phyloP scores from a whole-genome alignment of 257 asterid genomes.

The Salvia hispanica region DNA sequence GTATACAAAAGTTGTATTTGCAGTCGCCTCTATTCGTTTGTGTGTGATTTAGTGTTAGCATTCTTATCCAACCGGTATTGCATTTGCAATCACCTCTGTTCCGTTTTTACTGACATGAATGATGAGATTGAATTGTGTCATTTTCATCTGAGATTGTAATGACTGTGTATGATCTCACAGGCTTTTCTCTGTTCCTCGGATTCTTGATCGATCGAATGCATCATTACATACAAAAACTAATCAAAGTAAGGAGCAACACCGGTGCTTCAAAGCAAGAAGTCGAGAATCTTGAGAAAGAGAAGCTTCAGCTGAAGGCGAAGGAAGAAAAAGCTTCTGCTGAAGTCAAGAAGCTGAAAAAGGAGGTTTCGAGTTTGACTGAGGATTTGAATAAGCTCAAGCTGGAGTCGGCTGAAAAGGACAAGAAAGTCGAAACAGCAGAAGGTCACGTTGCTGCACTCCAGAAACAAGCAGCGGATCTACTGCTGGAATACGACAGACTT shows the following conservation, averaged over 20 bases:
- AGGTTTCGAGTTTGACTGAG: slow-evolving; percentile 52
- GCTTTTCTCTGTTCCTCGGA: slow-evolving; percentile 81
- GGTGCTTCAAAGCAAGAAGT: slow-evolving; percentile 70
- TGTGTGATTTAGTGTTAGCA: background rate
- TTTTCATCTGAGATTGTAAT: background rate
- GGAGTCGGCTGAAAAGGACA: slow-evolving; percentile 58
- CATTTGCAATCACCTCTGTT: background rate
- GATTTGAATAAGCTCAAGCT: slow-evolving; percentile 62
- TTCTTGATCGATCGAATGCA: slow-evolving; percentile 92
- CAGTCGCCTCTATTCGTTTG: background rate
- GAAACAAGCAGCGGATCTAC: slow-evolving; percentile 81
- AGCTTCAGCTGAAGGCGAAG: slow-evolving; percentile 59
- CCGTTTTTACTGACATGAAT: background rate
- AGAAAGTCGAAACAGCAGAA: slow-evolving; percentile 77
- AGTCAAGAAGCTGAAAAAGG: slow-evolving; percentile 52
- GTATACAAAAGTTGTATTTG: slow-evolving; percentile 51
- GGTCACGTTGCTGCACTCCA: slow-evolving; percentile 72
- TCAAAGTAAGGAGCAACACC: slow-evolving; percentile 51
- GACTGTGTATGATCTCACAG: slow-evolving; percentile 40
- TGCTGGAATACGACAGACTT: slow-evolving; percentile 79
- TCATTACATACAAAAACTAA: slow-evolving; percentile 70
- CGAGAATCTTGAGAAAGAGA: slow-evolving; percentile 75
- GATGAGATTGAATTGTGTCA: background rate
- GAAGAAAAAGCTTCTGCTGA: slow-evolving; percentile 63
- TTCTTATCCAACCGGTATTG: background rate